These are phyloP conservation scores for Gigaspora rosea DNA, from an alignment of 192 early-diverging fungal species.

Conservation along the genomic window DNA sequence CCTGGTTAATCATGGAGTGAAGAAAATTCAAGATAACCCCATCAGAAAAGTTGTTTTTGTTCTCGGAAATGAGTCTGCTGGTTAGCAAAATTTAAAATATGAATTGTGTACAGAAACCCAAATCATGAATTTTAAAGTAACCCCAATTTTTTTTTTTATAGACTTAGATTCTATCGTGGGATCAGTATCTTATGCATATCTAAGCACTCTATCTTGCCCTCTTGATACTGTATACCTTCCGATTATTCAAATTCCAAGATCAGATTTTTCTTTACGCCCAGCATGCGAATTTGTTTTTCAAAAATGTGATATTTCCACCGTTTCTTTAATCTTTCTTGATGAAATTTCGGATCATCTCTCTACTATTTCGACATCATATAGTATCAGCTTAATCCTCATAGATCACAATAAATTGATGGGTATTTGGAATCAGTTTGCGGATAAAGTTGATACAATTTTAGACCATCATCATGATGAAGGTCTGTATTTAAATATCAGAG, in stretches of 20 bases:
- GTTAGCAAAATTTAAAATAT: constrained; percentile 36
- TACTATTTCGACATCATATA: constrained; percentile 9
- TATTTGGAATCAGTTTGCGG: constrained; percentile 22
- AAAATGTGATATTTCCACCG: constrained; percentile 28
- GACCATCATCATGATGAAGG: constrained; percentile 76
- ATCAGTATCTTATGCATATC: constrained; percentile 56
- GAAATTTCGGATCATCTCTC: constrained; percentile 32
- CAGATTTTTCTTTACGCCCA: constrained; percentile 64
- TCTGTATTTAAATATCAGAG: constrained; percentile 45
- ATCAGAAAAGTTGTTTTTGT: constrained; percentile 43
- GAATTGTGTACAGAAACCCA: neutral
- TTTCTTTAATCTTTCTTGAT: constrained; percentile 53
- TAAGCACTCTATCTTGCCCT: constrained; percentile 32
- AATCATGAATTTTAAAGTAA: neutral
- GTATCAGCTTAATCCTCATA: constrained; percentile 52
- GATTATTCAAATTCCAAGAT: constrained; percentile 56
- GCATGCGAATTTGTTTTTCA: constrained; percentile 59
- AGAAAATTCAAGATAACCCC: too few relatives aligned
- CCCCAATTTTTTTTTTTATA: constrained; percentile 25
- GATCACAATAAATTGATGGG: constrained; percentile 67
- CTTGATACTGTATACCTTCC: constrained; percentile 47
- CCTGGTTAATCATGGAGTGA: too few relatives aligned
- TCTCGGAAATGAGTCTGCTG: constrained; percentile 76
- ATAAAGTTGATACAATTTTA: constrained; percentile 57
- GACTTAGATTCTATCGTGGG: constrained; percentile 75